Evolutionary conservation across 148 eudicot genomes (phyloP).

Genomic region (Vaccinium vitisidaea): DNA sequence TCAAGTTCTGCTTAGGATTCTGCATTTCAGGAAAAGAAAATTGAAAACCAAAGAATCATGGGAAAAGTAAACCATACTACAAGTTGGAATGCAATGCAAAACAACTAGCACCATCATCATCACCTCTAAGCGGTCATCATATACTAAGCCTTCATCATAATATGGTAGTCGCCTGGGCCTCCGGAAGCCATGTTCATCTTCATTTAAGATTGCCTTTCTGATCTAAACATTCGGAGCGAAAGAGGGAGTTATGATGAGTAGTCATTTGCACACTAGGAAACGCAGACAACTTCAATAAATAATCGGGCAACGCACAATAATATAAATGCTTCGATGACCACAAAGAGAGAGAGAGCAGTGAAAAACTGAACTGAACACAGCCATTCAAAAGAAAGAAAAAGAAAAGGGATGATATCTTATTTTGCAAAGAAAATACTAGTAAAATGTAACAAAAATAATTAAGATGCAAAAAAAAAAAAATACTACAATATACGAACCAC

Average conservation of each 20-base stretch:
- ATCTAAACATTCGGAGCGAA: conserved; percentile 35
- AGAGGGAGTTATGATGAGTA: not conserved
- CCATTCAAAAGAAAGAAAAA: not conserved
- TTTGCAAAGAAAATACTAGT: not conserved
- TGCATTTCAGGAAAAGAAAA: conserved; percentile 30
- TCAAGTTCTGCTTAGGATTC: conserved; percentile 71
- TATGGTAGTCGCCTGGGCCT: conserved; percentile 69
- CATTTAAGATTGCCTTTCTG: conserved; percentile 68
- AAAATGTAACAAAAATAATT: not conserved
- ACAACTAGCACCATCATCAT: not conserved
- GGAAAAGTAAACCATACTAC: conserved; percentile 11
- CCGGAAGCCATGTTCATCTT: conserved; percentile 76
- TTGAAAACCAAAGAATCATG: not conserved
- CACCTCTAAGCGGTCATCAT: conserved; percentile 47
- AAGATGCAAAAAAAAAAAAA: not conserved
- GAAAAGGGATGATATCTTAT: not conserved
- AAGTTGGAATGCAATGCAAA: not conserved
- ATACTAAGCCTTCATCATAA: conserved; percentile 57
- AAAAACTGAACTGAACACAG: not conserved
- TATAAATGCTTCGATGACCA: not conserved
- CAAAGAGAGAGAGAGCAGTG: not conserved
- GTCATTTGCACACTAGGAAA: not conserved
- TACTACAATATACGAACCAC: not conserved
- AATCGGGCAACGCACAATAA: not conserved
- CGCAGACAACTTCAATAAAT: not conserved